phyloP scores from a whole-genome alignment of 2,329 filamentous ascomycete species.

The Penicillium sp. region DNA sequence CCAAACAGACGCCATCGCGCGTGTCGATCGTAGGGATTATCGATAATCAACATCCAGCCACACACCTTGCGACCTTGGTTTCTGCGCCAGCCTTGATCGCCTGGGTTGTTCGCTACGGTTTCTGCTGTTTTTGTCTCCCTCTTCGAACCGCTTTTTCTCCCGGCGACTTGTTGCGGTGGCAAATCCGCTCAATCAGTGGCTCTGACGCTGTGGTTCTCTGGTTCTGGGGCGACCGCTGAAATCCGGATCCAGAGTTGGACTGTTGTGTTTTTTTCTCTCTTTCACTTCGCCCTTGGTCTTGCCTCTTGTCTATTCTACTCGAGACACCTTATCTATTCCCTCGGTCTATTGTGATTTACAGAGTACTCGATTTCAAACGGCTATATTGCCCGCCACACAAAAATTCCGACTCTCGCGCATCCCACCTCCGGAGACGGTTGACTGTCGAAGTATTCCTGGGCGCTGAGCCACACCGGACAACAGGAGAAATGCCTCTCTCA shows the following conservation, averaged over 20 bases:
- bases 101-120: conserved; percentile 3
- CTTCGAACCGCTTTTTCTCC: conserved; percentile 7
- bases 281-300: conserved; percentile 16
- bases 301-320: conserved; percentile 5
- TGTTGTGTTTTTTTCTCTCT: conserved; percentile 23
- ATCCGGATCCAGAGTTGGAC: conserved; percentile 24
- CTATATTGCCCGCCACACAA: conserved; percentile 7
- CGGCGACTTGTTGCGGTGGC: conserved; percentile 29
- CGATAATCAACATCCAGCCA: conserved; percentile 30
- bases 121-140: conserved; percentile 5
- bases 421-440: neutral
- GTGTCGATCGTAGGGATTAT: conserved; percentile 30
- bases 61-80: conserved; percentile 7
- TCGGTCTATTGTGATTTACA: conserved; percentile 11
- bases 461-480: conserved; percentile 1
- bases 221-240: conserved; percentile 29
- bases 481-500: conserved; percentile 40
- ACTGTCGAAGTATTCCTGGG: neutral
- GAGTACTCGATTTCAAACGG: conserved; percentile 6
- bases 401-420: conserved; percentile 1
- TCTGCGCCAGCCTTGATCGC: conserved; percentile 1
- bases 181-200: conserved; percentile 25
- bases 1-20: conserved; percentile 30
- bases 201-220: conserved; percentile 27
- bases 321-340: conserved; percentile 7